Evolutionary conservation across 306 rosid genomes (phyloP).

Genomic region (Pyrus betulifolia): DNA sequence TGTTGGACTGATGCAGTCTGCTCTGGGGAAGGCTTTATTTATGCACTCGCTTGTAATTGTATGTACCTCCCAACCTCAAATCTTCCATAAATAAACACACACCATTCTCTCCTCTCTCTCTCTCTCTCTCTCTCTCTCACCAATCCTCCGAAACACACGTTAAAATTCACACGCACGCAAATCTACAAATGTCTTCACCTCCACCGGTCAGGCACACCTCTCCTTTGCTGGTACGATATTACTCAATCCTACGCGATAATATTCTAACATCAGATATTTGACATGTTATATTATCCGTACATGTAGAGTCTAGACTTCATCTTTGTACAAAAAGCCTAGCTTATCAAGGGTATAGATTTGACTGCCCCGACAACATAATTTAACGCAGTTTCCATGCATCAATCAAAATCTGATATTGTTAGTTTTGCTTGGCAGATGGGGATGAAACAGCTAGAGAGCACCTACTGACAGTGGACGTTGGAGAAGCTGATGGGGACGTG

Average conservation of each 20-base stretch:
- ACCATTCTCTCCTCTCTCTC: not conserved
- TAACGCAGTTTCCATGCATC: not conserved
- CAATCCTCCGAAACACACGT: not conserved
- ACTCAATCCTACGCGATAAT: not conserved
- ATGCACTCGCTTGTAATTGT: not conserved
- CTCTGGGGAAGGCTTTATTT: conserved; percentile 11
- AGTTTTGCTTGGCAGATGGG: not conserved
- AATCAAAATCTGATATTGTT: not conserved
- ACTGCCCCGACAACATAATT: not conserved
- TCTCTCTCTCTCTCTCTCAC: not conserved
- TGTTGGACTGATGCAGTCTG: not conserved
- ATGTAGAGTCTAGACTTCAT: not conserved
- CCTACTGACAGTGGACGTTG: conserved; percentile 34
- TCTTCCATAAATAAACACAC: not conserved
- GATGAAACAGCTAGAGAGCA: conserved; percentile 37
- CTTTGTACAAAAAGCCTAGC: no score
- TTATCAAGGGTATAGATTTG: not conserved
- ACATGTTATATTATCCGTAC: not conserved
- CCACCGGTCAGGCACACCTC: not conserved
- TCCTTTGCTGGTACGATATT: not conserved
- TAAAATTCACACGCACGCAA: not conserved
- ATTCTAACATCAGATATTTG: conserved; percentile 5
- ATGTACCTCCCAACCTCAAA: not conserved
- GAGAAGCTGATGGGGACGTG: not conserved
- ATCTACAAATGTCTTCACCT: not conserved